These are phyloP conservation scores for Trichopus zeylanicus DNA, from an alignment of 116 monocot species.

Conservation along the genomic window DNA sequence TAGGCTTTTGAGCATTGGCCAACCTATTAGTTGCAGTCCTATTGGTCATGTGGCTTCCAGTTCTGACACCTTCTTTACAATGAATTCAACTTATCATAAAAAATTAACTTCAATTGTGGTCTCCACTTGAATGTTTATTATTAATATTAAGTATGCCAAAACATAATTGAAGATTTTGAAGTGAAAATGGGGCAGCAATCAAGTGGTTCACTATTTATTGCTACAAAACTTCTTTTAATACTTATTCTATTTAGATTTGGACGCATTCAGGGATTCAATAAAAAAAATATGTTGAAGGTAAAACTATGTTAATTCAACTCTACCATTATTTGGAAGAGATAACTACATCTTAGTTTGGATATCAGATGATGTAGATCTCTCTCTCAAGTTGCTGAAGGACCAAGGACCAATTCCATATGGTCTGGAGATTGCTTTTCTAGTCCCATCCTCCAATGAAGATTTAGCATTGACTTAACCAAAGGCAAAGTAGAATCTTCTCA, in stretches of 20 bases:
- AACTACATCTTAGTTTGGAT: conserved; percentile 43
- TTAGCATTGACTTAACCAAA: conserved; percentile 27
- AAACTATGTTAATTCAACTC: too few species aligned
- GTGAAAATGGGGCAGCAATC: too few species aligned
- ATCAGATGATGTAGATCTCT: conserved; percentile 35
- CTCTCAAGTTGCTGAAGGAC: conserved; percentile 60
- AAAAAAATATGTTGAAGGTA: too few species aligned
- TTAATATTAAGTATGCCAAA: too few species aligned
- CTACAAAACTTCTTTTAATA: too few species aligned
- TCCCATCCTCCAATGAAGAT: conserved; percentile 20
- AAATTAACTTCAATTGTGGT: too few species aligned
- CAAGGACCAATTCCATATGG: conserved; percentile 29
- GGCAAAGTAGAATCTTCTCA: conserved; percentile 16
- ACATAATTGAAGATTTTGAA: too few species aligned
- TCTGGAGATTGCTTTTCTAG: conserved; percentile 29
- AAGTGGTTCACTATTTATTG: too few species aligned
- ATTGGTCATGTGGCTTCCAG: conserved; percentile 16
- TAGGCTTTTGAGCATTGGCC: conserved; percentile 7
- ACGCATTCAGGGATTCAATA: too few species aligned
- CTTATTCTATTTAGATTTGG: too few species aligned
- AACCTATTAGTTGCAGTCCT: conserved; percentile 10
- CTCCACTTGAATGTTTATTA: too few species aligned
- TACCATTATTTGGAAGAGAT: conserved; percentile 53
- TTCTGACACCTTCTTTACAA: conserved; percentile 15
- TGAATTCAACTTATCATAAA: not conserved